These are phyloP conservation scores for Puccinia horiana DNA, from an alignment of 1,284 basidiomycete species.

Conservation along the genomic window DNA sequence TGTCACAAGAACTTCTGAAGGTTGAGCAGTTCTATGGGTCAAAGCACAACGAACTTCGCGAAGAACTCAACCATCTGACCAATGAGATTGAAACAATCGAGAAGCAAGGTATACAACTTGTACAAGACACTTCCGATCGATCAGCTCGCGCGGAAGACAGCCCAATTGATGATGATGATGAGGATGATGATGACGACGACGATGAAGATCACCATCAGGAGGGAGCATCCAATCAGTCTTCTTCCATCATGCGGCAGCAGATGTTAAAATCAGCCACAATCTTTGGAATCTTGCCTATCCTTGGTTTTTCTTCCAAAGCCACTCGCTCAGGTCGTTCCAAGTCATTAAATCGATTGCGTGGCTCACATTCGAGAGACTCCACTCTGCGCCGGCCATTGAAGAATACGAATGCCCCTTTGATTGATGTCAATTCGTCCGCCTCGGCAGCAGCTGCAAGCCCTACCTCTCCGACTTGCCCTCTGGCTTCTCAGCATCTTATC, in stretches of 20 bases:
- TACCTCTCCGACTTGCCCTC: neutral
- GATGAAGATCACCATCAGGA: neutral
- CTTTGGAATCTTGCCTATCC: constrained; percentile 33
- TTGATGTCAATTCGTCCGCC: constrained; percentile 7
- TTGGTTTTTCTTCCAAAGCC: constrained; percentile 15
- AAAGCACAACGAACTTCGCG: constrained; percentile 10
- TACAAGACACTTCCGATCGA: neutral
- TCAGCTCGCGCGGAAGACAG: neutral
- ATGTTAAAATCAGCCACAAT: constrained; percentile 17
- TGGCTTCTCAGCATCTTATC: neutral
- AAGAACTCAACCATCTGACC: constrained; percentile 9
- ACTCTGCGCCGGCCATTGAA: neutral
- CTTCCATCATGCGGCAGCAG: constrained; percentile 15
- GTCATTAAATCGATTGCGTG: neutral
- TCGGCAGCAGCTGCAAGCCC: neutral
- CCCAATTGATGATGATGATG: constrained; percentile 15
- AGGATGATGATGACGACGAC: constrained; percentile 22
- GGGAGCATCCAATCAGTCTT: neutral
- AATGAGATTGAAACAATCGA: constrained; percentile 24
- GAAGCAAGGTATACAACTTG: constrained; percentile 10
- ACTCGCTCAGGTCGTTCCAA: neutral
- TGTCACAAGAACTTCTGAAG: constrained; percentile 24
- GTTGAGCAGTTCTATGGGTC: constrained; percentile 17
- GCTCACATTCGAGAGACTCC: neutral
- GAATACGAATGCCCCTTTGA: neutral